Evolutionary conservation across 345 rosid genomes (phyloP).

Genomic region (Schrenkiella parvula): DNA sequence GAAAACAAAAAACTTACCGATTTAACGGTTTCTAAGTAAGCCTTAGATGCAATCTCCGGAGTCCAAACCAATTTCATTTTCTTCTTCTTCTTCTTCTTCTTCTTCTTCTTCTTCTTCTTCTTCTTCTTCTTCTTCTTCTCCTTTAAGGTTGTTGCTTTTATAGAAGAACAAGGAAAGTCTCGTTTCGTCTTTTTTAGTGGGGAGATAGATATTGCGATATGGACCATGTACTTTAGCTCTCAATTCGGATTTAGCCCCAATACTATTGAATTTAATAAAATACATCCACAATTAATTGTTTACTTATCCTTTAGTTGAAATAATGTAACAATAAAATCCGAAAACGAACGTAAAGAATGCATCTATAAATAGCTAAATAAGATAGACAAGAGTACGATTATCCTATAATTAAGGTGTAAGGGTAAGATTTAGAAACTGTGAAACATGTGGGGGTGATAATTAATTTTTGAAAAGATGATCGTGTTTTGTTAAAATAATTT

Average conservation of each 20-base stretch:
- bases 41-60: slow-evolving; percentile 75
- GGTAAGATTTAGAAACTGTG: slow-evolving; percentile 1
- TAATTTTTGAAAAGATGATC: background rate
- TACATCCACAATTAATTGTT: background rate
- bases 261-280: background rate
- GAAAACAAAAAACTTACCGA: slow-evolving; percentile 41
- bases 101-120: background rate
- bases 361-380: background rate
- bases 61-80: slow-evolving; percentile 94
- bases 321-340: background rate
- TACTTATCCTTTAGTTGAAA: background rate
- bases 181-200: slow-evolving; percentile 28
- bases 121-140: slow-evolving; percentile 18
- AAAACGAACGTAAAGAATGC: background rate
- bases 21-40: slow-evolving; percentile 78
- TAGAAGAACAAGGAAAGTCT: slow-evolving; percentile 9
- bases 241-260: background rate
- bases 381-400: background rate
- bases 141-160: slow-evolving; percentile 21
- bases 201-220: background rate
- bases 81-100: background rate
- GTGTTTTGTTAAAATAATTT: background rate
- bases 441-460: background rate
- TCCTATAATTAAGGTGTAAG: background rate
- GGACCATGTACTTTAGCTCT: slow-evolving; percentile 7